Percentiles rank a stretch among this genome's conserved stretches.
phyloP scores from a whole-genome alignment of 116 monocot genomes.

The Iris pallida region DNA sequence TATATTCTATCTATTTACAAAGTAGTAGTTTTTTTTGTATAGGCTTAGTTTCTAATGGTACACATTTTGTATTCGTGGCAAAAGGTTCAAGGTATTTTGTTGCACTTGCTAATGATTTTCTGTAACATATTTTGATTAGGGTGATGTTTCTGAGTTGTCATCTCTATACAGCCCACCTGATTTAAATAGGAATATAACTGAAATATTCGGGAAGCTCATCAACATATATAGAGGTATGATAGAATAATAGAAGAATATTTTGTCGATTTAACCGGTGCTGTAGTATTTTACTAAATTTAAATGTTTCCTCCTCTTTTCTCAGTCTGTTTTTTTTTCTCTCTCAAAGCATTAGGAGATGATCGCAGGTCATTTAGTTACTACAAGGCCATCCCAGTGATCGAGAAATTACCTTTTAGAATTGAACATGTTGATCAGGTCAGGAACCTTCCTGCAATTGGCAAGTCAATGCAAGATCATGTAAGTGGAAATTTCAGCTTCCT shows the following conservation, averaged over 20 bases:
- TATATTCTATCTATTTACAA: too few relatives aligned
- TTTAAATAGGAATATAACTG: slow-evolving; percentile 76
- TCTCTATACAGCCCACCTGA: slow-evolving; percentile 69
- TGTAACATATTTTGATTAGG: slow-evolving; percentile 15
- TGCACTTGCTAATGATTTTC: neutral
- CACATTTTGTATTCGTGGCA: too few relatives aligned
- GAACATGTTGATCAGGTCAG: slow-evolving; percentile 81
- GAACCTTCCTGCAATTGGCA: slow-evolving; percentile 89
- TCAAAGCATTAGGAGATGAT: slow-evolving; percentile 92
- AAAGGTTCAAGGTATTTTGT: neutral
- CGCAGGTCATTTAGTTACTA: slow-evolving; percentile 94
- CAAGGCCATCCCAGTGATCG: slow-evolving; percentile 94
- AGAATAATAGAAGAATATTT: neutral
- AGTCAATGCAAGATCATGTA: slow-evolving; percentile 91
- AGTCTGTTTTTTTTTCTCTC: slow-evolving; percentile 9
- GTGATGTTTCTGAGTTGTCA: slow-evolving; percentile 32
- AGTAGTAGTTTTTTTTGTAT: too few relatives aligned
- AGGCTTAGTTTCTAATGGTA: too few relatives aligned
- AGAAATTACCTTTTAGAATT: slow-evolving; percentile 86
- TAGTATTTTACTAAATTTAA: neutral
- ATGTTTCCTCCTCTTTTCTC: neutral
- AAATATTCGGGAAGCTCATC: slow-evolving; percentile 88
- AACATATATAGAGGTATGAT: slow-evolving; percentile 79
- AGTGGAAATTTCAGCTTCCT: slow-evolving; percentile 18
- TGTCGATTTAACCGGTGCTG: neutral